Base-by-base conservation (phyloP, 2,329 filamentous ascomycete species). In the Cytospora paraplurivora region DNA sequence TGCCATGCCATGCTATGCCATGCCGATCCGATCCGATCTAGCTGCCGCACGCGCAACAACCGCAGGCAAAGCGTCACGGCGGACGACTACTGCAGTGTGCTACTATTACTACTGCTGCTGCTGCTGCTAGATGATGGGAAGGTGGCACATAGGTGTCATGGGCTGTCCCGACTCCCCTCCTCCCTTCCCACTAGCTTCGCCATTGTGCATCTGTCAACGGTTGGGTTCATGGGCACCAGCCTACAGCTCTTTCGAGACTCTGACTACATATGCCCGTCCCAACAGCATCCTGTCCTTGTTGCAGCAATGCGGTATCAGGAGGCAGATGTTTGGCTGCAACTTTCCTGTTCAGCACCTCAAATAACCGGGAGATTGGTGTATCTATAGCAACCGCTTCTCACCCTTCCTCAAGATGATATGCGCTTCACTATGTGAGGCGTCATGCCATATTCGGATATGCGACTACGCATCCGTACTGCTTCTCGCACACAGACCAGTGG, bases 181-280 rank as follows among this genome's bases (percentile, higher is more conserved):
- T 47, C 44, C 55, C 34, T 56, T 35, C 32, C 64, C 64, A 64
- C 62, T 69, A 59, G 56, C 44, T 50, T 19, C 19, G 38, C 38
- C 8, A 47, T 21, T 17, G 47, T 62, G 54, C 59, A 55, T 59
- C 4, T 47, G 56, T 56, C 56, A 63, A 44, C 60, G 53, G 19
- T n/a, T 35, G 38, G 27, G 52, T 79, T 77, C 76, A 77, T 79
- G 74, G 76, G 78, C 71, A 78, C 79, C 77, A 79, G 78, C 77
- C 76, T 79, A 75, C 77, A 78, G 77, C 75, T 77, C 74, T 68
- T 78, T 80, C 78, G 78, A 78, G 73, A 76, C 72, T 69, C 71
- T 76, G 78, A 73, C 77, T 75, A 75, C 72, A 67, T 67, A 47
- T 33, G 41, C 60, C 7, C 37, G 54, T 44, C 34, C 37, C 34